A percentile compares a stretch with the other conserved stretches of the same genome.
phyloP scores from a whole-genome alignment of 306 rosid species.

The Ormosia semicastrata region DNA sequence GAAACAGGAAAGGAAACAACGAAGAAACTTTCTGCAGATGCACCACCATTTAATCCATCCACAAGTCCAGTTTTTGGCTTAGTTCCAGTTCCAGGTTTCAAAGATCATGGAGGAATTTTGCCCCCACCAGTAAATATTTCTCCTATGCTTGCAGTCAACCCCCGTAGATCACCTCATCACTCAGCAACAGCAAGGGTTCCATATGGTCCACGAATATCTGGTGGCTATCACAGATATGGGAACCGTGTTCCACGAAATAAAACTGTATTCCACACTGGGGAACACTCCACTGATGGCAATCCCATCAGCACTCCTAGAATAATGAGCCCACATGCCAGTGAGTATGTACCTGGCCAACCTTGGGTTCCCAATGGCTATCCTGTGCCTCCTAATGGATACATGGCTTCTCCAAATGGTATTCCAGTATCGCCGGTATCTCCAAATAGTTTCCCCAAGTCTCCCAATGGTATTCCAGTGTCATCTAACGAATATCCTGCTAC shows the following conservation, averaged over 20 bases:
- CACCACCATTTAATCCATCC: slow-evolving; percentile 92
- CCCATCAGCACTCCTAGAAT: slow-evolving; percentile 69
- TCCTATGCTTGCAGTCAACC: slow-evolving; percentile 77
- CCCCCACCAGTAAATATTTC: slow-evolving; percentile 87
- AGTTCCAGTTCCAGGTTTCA: slow-evolving; percentile 62
- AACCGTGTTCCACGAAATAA: slow-evolving; percentile 76
- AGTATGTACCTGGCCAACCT: slow-evolving; percentile 86
- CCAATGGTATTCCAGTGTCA: slow-evolving; percentile 48
- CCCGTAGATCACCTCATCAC: slow-evolving; percentile 89
- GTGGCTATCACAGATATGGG: slow-evolving; percentile 81
- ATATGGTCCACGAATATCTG: slow-evolving; percentile 90
- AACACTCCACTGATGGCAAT: slow-evolving; percentile 56
- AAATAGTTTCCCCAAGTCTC: slow-evolving; percentile 58
- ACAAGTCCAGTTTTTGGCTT: slow-evolving; percentile 78
- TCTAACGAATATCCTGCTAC: slow-evolving; percentile 58
- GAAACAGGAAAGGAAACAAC: slow-evolving; percentile 78
- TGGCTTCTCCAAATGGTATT: slow-evolving; percentile 56
- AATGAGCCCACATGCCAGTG: slow-evolving; percentile 93
- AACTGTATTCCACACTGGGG: slow-evolving; percentile 52
- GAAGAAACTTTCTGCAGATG: slow-evolving; percentile 95
- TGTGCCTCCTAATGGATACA: slow-evolving; percentile 63
- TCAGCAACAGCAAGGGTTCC: slow-evolving; percentile 97
- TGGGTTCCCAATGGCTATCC: slow-evolving; percentile 84
- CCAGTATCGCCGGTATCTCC: slow-evolving; percentile 42
- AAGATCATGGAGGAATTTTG: slow-evolving; percentile 87